Base-by-base conservation (phyloP, 1,284 basidiomycete genomes). In the Fomitopsis schrenkii region DNA sequence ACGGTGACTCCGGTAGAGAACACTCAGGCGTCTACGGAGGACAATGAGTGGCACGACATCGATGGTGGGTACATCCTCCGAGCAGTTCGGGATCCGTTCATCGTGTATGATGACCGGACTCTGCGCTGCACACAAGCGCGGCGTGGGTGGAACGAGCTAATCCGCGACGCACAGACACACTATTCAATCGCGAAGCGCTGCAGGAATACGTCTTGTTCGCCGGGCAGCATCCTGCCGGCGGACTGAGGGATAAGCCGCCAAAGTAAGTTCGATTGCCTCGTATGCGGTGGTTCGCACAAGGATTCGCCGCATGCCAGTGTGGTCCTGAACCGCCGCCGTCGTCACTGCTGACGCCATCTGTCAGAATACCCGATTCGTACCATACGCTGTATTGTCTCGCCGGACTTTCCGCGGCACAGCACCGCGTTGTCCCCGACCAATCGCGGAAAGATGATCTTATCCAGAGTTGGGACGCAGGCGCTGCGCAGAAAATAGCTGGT, bases 241-340 rank as follows among this genome's bases (percentile, higher is more conserved):
- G 97, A 9, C 76, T 99, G 58, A 81, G 95, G 12, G 97, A 99
- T 73, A 99, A 99, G 73, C 97, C 97, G 10, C 93, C 93, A 52
- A 98, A 97, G 90, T 92, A 73, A 17, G 64, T 71, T n/a, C 67
- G 26, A 63, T 53, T 40, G 40, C 26, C 12, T 44, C 66, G 69
- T 35, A 61, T 66, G 61, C 35, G 28, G 12, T 33, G 33, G 36
- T 38, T 28, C 12, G 15, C 26, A 48, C 22, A 28, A 17, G 15
- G 35, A 38, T 2, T 19, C 45, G n/a, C 44, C n/a, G 53, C n/a
- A n/a, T 52, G 17, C 45, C 19, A 30, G 28, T n/a, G 35, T 48
- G 12, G 38, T 50, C 35, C n/a, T n/a, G 7, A 26, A 40, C 38
- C 38, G 12, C 38, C 38, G 38, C 38, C 14, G 38, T 22, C 40